phyloP scores from a whole-genome alignment of 108 stramenopile species.

The Pseudonitzschia delicatissima region DNA sequence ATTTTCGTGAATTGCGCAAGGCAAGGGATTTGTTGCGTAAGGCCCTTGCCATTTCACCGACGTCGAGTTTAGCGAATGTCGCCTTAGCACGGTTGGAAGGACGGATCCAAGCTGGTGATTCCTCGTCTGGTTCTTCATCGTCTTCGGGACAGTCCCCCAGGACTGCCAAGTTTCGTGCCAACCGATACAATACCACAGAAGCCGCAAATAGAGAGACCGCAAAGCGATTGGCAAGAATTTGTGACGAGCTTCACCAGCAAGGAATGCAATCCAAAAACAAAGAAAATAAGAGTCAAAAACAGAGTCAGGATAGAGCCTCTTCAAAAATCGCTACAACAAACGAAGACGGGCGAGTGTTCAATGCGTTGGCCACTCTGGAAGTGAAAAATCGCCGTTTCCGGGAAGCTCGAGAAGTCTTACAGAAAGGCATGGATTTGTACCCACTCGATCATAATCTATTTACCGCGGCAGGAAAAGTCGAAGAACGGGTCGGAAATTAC shows the following conservation, averaged over 20 bases:
- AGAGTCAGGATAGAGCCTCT: not conserved
- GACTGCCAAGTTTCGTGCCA: constrained; percentile 18
- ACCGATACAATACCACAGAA: not conserved
- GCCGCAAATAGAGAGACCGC: constrained; percentile 27
- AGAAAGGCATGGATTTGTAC: constrained; percentile 55
- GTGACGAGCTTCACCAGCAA: constrained; percentile 16
- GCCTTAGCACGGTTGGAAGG: constrained; percentile 74
- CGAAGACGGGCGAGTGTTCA: constrained; percentile 75
- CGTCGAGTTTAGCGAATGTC: constrained; percentile 62
- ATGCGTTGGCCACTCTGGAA: constrained; percentile 80
- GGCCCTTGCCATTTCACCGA: constrained; percentile 37
- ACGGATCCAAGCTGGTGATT: constrained; percentile 22
- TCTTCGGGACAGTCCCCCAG: not conserved
- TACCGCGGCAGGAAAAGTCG: constrained; percentile 80
- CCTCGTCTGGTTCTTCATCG: constrained; percentile 3
- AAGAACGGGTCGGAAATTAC: constrained; percentile 71
- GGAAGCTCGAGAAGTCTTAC: constrained; percentile 58
- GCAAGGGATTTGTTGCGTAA: constrained; percentile 53
- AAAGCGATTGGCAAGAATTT: constrained; percentile 31
- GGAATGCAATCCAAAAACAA: constrained; percentile 1
- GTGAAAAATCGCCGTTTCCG: constrained; percentile 47
- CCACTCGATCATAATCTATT: constrained; percentile 64
- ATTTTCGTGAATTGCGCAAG: constrained; percentile 44
- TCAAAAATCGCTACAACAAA: not conserved
- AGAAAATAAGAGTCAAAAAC: not conserved